A percentile compares a stretch with the other conserved stretches of the same genome.
phyloP scores from a whole-genome alignment of 139 green algal species.

The Edaphochlamys debaryana region DNA sequence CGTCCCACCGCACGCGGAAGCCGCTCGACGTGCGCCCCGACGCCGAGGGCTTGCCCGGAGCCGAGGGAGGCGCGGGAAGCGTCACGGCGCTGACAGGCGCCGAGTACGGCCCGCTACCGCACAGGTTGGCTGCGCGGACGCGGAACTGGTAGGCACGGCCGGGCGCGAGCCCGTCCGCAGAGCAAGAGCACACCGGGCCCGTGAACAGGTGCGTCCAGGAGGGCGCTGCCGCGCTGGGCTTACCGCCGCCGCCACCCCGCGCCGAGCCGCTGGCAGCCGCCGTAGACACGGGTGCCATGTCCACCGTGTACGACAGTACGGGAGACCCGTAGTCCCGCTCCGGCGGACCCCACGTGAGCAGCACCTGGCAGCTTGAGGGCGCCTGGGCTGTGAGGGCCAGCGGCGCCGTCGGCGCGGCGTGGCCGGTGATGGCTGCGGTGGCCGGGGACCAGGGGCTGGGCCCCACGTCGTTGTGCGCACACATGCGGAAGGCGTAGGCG shows the following conservation, averaged over 20 bases:
- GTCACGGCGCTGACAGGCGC: slow-evolving; percentile 43
- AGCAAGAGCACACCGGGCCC: slow-evolving; percentile 4
- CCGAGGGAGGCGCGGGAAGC: slow-evolving; percentile 54
- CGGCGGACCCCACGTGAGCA: slow-evolving; percentile 58
- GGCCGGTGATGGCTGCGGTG: slow-evolving; percentile 45
- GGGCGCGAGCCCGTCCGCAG: slow-evolving; percentile 43
- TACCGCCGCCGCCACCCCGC: neutral
- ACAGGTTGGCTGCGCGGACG: slow-evolving; percentile 60
- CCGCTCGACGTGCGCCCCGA: slow-evolving; percentile 42
- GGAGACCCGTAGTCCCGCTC: slow-evolving; percentile 54
- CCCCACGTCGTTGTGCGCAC: slow-evolving; percentile 62
- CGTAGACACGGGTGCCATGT: slow-evolving; percentile 36
- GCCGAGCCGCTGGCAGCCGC: neutral
- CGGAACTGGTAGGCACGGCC: slow-evolving; percentile 61
- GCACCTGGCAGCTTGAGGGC: slow-evolving; percentile 24
- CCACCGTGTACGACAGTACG: slow-evolving; percentile 65
- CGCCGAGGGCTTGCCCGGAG: slow-evolving; percentile 37
- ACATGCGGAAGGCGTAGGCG: slow-evolving; percentile 63
- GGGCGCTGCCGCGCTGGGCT: neutral
- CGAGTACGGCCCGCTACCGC: slow-evolving; percentile 55
- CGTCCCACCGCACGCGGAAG: slow-evolving; percentile 58
- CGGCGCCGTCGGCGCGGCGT: slow-evolving; percentile 23
- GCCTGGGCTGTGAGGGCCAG: slow-evolving; percentile 18
- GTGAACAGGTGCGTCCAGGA: slow-evolving; percentile 34
- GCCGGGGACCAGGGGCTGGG: slow-evolving; percentile 53